These are phyloP conservation scores for Salix viminalis DNA, from an alignment of 345 rosid species.

Conservation along the genomic window DNA sequence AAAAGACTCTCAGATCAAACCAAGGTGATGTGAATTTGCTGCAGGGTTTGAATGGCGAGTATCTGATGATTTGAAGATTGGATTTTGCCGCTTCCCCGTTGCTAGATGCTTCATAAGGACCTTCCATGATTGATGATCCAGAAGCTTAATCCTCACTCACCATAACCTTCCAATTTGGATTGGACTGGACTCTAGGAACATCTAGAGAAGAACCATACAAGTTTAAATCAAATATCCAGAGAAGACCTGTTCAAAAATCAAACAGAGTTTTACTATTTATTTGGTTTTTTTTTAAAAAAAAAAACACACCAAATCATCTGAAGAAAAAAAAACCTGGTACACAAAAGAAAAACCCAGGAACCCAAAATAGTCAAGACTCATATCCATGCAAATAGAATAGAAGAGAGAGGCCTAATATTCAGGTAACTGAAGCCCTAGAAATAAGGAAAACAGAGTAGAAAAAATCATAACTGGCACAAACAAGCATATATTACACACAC, in stretches of 20 bases:
- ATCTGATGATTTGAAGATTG: constrained; percentile 54
- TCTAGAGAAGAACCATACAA: constrained; percentile 2
- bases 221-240: constrained; percentile 3
- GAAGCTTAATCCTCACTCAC: constrained; percentile 39
- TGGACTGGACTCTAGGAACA: constrained; percentile 17
- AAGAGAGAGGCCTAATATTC: constrained; percentile 9
- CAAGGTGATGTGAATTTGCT: constrained; percentile 42
- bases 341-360: constrained; percentile 12
- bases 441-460: constrained; percentile 18
- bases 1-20: constrained; percentile 88
- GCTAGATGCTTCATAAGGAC: constrained; percentile 38
- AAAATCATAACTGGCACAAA: constrained; percentile 7
- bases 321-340: neutral
- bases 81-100: constrained; percentile 32
- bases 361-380: constrained; percentile 1
- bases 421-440: constrained; percentile 37
- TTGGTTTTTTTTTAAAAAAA: neutral
- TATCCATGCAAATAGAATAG: constrained; percentile 8
- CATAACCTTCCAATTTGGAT: constrained; percentile 24
- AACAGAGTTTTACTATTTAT: neutral
- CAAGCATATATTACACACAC: constrained; percentile 6
- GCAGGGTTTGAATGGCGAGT: constrained; percentile 53
- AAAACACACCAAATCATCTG: neutral
- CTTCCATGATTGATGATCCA: constrained; percentile 45
- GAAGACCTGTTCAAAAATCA: constrained; percentile 22